Evolutionary conservation across 306 rosid genomes (phyloP).

Genomic region (Chamaecrista fasciculata): DNA sequence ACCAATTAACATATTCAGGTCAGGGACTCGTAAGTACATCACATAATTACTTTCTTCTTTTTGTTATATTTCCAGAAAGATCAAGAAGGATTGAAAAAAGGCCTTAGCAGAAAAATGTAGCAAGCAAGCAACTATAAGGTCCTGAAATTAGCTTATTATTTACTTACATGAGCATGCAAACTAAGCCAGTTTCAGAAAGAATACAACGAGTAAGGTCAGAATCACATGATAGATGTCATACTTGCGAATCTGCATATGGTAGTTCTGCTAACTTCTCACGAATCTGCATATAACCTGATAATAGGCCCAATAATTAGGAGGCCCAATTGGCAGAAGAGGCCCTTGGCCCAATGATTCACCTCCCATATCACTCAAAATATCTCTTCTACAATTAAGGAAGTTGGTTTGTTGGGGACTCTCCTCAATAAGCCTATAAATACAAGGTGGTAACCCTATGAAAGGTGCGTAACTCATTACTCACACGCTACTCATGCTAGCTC

Average conservation of each 20-base stretch:
- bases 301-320: too few relatives aligned
- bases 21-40: constrained; percentile 22
- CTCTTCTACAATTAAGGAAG: too few relatives aligned
- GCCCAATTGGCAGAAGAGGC: too few relatives aligned
- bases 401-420: too few relatives aligned
- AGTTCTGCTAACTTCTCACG: constrained; percentile 94
- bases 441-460: too few relatives aligned
- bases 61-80: not conserved
- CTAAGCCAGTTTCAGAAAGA: not conserved
- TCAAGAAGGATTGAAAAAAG: constrained; percentile 3
- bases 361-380: too few relatives aligned
- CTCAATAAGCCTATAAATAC: too few relatives aligned
- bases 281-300: constrained; percentile 97
- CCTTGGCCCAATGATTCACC: too few relatives aligned
- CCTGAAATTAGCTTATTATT: not conserved
- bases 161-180: not conserved
- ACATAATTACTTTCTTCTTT: not conserved
- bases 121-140: constrained; percentile 7
- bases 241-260: constrained; percentile 98
- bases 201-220: not conserved
- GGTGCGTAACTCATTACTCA: too few relatives aligned
- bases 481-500: too few relatives aligned
- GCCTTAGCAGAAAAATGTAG: constrained; percentile 8
- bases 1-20: constrained; percentile 17
- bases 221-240: constrained; percentile 35